Evolutionary conservation across 768 basidiomycete species (phyloP).

Genomic region (Hemileccinum rubropunctum): DNA sequence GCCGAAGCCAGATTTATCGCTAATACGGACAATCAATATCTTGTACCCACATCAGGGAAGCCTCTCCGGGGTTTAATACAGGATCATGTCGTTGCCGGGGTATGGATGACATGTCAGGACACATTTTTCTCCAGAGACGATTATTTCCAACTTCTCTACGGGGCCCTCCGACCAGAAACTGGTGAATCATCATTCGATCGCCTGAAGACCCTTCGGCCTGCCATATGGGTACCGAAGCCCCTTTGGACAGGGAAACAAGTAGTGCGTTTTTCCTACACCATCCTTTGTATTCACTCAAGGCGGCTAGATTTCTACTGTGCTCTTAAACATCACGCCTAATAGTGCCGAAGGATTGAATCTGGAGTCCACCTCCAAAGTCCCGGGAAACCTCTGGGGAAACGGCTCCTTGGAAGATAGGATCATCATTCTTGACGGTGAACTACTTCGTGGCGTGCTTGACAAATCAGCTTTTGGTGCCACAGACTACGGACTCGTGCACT

Average conservation of each 20-base stretch:
- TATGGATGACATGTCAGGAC: slow-evolving; percentile 99
- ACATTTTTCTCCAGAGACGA: slow-evolving; percentile 94
- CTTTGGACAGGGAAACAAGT: slow-evolving; percentile 99
- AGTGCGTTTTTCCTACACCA: slow-evolving; percentile 43
- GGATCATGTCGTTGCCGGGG: slow-evolving; percentile 96
- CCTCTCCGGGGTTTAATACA: slow-evolving; percentile 97
- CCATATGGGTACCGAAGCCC: slow-evolving; percentile 87
- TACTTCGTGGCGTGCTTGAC: slow-evolving; percentile 92
- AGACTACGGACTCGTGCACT: slow-evolving; percentile 95
- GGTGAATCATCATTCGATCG: slow-evolving; percentile 53
- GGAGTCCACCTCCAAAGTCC: slow-evolving; percentile 84
- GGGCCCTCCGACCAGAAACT: slow-evolving; percentile 88
- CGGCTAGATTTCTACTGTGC: slow-evolving; percentile 84
- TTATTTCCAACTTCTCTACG: slow-evolving; percentile 94
- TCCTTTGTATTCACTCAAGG: not conserved
- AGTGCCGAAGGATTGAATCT: slow-evolving; percentile 81
- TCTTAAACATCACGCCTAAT: slow-evolving; percentile 86
- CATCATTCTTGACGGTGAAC: slow-evolving; percentile 87
- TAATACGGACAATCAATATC: slow-evolving; percentile 97
- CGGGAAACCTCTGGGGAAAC: slow-evolving; percentile 79
- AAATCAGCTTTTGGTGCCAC: slow-evolving; percentile 97
- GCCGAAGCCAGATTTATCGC: slow-evolving; percentile 94
- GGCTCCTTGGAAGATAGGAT: slow-evolving; percentile 83
- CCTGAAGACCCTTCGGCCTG: slow-evolving; percentile 80
- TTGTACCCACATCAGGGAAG: slow-evolving; percentile 98